Percentiles rank a stretch among this genome's conserved stretches.
Evolutionary conservation across 345 rosid species (phyloP).

Genomic region (Erodium maritimum): DNA sequence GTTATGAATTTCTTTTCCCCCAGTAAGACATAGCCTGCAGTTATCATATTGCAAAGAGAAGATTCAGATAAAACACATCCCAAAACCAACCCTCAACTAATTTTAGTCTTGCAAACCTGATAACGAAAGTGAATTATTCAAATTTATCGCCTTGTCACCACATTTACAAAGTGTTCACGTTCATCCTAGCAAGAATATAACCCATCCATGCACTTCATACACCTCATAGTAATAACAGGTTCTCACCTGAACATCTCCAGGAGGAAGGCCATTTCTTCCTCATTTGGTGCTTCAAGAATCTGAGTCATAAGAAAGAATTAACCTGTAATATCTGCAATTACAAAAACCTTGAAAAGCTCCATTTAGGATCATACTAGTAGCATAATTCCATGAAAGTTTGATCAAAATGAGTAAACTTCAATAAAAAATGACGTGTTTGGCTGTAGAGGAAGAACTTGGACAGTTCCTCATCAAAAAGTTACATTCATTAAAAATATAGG

Average conservation of each 20-base stretch:
- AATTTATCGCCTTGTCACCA: neutral
- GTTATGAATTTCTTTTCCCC: constrained; percentile 90
- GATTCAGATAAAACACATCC: neutral
- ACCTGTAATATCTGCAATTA: neutral
- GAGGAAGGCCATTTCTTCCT: constrained; percentile 76
- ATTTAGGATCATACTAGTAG: neutral
- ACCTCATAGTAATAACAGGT: neutral
- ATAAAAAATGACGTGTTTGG: neutral
- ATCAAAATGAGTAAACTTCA: neutral
- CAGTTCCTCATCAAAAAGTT: neutral
- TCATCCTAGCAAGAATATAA: neutral
- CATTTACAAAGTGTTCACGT: neutral
- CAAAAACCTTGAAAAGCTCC: neutral
- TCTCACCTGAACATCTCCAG: constrained; percentile 78
- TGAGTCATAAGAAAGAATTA: constrained; percentile 30
- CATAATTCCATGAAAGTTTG: neutral
- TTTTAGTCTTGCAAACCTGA: neutral
- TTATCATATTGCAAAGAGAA: neutral
- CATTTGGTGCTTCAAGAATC: constrained; percentile 94
- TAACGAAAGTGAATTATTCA: neutral
- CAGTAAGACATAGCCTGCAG: constrained; percentile 70
- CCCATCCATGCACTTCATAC: neutral
- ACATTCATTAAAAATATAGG: neutral
- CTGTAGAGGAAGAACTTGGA: neutral
- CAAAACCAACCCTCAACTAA: neutral